phyloP scores from a whole-genome alignment of 257 asterid genomes.

The Solanum ahanhuiri region DNA sequence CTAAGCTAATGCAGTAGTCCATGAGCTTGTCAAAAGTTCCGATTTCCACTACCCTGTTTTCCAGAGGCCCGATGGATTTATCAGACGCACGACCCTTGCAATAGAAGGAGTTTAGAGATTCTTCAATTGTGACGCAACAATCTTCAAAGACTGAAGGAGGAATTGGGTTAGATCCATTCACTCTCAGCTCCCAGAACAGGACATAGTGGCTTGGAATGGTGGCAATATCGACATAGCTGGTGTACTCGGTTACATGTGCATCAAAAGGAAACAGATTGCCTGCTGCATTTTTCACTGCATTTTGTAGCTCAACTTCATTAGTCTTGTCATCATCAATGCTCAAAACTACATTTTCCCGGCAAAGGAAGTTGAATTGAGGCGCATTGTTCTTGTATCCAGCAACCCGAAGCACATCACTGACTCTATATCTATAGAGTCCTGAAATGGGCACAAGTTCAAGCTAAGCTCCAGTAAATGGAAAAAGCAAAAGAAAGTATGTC shows the following conservation, averaged over 20 bases:
- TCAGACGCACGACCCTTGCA: not conserved
- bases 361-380: not conserved
- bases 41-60: not conserved
- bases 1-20: not conserved
- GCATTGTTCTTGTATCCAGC: not conserved
- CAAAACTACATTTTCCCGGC: not conserved
- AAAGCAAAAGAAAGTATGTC: not conserved
- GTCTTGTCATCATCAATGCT: not conserved
- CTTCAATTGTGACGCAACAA: not conserved
- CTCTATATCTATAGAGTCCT: not conserved
- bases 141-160: not conserved
- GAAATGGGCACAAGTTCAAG: not conserved
- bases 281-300: not conserved
- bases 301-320: not conserved
- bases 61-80: not conserved
- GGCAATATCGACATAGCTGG: not conserved
- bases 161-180: not conserved
- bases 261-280: not conserved
- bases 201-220: not conserved
- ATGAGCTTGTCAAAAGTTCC: not conserved
- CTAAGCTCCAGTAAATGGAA: not conserved
- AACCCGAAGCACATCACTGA: not conserved
- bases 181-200: not conserved
- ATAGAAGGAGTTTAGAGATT: not conserved
- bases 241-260: not conserved